phyloP scores from a whole-genome alignment of 1,284 basidiomycete species.

The Neotropicomus parvogracilis region DNA sequence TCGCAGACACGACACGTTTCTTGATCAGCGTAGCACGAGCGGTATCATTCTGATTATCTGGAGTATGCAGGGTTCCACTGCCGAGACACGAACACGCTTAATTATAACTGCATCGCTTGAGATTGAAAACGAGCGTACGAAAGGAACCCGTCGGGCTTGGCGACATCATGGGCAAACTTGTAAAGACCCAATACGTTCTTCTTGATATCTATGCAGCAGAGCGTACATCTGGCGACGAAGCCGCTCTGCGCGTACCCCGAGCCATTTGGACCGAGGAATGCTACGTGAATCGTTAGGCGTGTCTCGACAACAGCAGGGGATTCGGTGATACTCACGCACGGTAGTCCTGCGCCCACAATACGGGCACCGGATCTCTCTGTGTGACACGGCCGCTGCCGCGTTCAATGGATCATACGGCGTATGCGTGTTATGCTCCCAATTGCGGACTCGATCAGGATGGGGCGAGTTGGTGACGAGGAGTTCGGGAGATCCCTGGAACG shows the following conservation, averaged over 20 bases:
- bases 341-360: not conserved
- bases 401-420: constrained; percentile 34
- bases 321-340: constrained; percentile 4
- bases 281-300: constrained; percentile 15
- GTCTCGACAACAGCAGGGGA: not conserved
- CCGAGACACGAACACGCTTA: not conserved
- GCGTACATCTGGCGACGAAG: constrained; percentile 26
- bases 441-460: constrained; percentile 9
- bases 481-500: constrained; percentile 14
- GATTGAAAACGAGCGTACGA: not conserved
- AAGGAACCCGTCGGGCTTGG: not conserved
- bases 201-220: constrained; percentile 28
- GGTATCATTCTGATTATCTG: not conserved
- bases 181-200: constrained; percentile 28
- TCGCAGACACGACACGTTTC: not conserved
- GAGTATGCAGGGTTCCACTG: constrained; percentile 8
- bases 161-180: constrained; percentile 31
- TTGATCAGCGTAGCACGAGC: constrained; percentile 25
- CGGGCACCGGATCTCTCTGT: constrained; percentile 9
- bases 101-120: not conserved
- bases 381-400: constrained; percentile 5
- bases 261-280: constrained; percentile 15
- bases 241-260: constrained; percentile 35
- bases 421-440: constrained; percentile 28
- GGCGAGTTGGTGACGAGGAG: constrained; percentile 15